A percentile compares a stretch with the other conserved stretches of the same genome.
Conservation (phyloP, 2,329 filamentous ascomycete genomes). For the Botryotinia calthae region DNA sequence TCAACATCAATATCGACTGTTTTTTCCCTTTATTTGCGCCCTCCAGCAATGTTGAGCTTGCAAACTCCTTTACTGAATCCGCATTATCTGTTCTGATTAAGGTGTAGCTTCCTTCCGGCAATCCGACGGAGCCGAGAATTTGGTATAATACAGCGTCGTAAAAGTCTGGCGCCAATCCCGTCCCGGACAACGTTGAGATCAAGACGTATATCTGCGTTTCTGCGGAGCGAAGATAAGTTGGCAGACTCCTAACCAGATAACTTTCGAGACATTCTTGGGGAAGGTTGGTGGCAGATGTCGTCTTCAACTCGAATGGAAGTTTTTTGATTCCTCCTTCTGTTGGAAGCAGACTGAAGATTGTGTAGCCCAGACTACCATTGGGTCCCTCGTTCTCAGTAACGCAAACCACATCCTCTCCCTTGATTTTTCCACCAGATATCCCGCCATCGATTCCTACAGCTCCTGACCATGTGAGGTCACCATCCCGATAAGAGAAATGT, state of each 20-base stretch:
- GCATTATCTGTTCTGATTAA: slow-evolving; percentile 62
- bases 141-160: slow-evolving; percentile 56
- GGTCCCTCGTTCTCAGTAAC: slow-evolving; percentile 29
- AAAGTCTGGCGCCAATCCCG: slow-evolving; percentile 54
- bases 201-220: slow-evolving; percentile 54
- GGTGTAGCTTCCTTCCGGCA: slow-evolving; percentile 45
- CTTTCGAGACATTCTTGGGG: slow-evolving; percentile 41
- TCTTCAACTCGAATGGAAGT: slow-evolving; percentile 33
- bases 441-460: slow-evolving; percentile 6
- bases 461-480: slow-evolving; percentile 22
- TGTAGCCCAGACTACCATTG: slow-evolving; percentile 28
- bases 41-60: slow-evolving; percentile 48
- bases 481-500: slow-evolving; percentile 25
- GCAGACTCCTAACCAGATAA: slow-evolving; percentile 42
- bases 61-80: slow-evolving; percentile 63
- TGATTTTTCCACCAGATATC: slow-evolving; percentile 26
- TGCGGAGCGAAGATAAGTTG: slow-evolving; percentile 39
- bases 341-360: slow-evolving; percentile 42
- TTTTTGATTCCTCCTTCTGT: slow-evolving; percentile 25
- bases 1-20: slow-evolving; percentile 72
- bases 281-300: slow-evolving; percentile 39
- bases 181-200: slow-evolving; percentile 66
- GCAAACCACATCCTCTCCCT: slow-evolving; percentile 39
- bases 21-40: slow-evolving; percentile 46
- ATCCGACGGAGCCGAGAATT: slow-evolving; percentile 49